Evolutionary conservation across 2,329 filamentous ascomycete genomes (phyloP).

Genomic region (Phoma sp.): DNA sequence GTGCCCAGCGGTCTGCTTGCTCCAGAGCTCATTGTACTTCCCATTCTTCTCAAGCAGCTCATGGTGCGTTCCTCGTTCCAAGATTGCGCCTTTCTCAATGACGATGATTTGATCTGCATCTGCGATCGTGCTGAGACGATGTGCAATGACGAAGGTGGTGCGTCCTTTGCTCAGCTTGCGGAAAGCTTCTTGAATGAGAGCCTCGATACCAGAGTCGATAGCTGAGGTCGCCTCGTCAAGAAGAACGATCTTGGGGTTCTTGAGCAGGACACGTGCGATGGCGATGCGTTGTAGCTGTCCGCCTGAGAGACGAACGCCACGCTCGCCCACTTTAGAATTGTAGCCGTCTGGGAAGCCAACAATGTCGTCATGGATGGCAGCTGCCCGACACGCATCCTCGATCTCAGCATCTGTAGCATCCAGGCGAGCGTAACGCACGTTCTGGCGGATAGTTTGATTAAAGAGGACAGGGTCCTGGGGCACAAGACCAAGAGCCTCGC

Average conservation of each 20-base stretch:
- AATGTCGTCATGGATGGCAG: slow-evolving; percentile 70
- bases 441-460: slow-evolving; percentile 68
- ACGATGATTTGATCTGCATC: slow-evolving; percentile 86
- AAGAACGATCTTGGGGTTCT: slow-evolving; percentile 80
- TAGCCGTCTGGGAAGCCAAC: slow-evolving; percentile 58
- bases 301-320: slow-evolving; percentile 61
- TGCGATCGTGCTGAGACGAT: slow-evolving; percentile 84
- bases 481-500: slow-evolving; percentile 66
- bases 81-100: slow-evolving; percentile 75
- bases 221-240: slow-evolving; percentile 88
- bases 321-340: slow-evolving; percentile 49
- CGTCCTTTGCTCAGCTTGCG: slow-evolving; percentile 63
- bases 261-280: slow-evolving; percentile 77
- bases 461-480: slow-evolving; percentile 70
- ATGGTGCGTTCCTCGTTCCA: slow-evolving; percentile 78
- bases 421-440: slow-evolving; percentile 67
- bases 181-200: slow-evolving; percentile 69
- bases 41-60: slow-evolving; percentile 74
- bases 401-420: slow-evolving; percentile 67
- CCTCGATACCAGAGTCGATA: slow-evolving; percentile 76
- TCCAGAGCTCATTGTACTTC: slow-evolving; percentile 85
- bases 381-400: slow-evolving; percentile 64
- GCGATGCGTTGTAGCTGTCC: slow-evolving; percentile 71
- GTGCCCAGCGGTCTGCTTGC: slow-evolving; percentile 68
- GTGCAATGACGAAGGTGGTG: slow-evolving; percentile 73